Base-by-base conservation (phyloP, 371 early-diverging fungal species). In the Mortierella sp. region DNA sequence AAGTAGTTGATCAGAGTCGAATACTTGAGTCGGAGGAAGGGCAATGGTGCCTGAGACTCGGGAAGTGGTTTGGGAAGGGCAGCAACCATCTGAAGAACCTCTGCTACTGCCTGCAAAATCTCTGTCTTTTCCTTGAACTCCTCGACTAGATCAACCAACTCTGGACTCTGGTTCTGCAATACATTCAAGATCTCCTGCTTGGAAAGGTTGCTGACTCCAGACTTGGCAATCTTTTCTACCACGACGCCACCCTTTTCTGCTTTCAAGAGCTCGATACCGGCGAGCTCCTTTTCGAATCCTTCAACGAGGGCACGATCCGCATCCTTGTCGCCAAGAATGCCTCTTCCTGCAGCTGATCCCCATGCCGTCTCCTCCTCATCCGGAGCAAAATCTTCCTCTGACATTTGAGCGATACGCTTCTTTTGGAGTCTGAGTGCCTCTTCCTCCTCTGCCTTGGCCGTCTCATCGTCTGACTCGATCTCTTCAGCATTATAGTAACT, bases 381-480 rank as follows among this genome's bases (percentile, higher is more conserved):
- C 29, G 80, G 80, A n/a, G 97, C 83, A 74, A 96, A 97, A 86
- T 98, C 98, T 43, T 89, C 92, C 81, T 97, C 98, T 44, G 90
- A 86, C 88, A 97, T 90, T 28, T 87, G 85, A 29, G 90, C 87
- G 18, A 94, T 73, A 43, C 89, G 90, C 79, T 93, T 88, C 82
- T 89, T 90, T 75, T 97, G 97, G 67, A 98, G 84, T 68, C 93
- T 89, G 63, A 95, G 80, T 1, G 97, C 98, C 80, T 98, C 98
- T 55, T 89, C 89, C 68, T 95, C 98, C 75, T 98, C 97, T 67
- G 95, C 95, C 45, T 89, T 89, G 72, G 93, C 92, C 60, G 92
- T 93, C n/a, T 90, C 92, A 30, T 90, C 72, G 68, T 93, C 92
- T 4, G 84, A 80, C 21, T 88, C 89, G 29, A 84, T 69, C 57